phyloP scores from a whole-genome alignment of 1,139 yeast species.

The Pichia sp. region DNA sequence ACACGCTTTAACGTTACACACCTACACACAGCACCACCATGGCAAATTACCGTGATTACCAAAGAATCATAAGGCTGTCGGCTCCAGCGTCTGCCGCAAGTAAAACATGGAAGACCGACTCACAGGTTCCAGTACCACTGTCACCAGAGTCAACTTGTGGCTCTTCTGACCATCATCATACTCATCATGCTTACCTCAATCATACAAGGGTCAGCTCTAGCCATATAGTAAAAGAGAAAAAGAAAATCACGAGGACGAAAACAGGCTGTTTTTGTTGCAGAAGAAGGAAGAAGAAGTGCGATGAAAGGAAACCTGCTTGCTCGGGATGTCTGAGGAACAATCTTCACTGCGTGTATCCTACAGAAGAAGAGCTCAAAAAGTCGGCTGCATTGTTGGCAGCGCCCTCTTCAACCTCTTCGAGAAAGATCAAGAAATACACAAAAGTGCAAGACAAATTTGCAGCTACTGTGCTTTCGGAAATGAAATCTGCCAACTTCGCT shows the following conservation, averaged over 20 bases:
- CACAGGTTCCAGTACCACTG: background rate
- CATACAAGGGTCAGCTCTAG: background rate
- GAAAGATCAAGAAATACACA: constrained; percentile 3
- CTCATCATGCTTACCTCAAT: background rate
- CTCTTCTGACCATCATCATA: background rate
- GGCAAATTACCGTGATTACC: constrained; percentile 33
- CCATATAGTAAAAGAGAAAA: constrained; percentile 19
- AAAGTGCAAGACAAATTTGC: constrained; percentile 10
- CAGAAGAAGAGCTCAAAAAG: constrained; percentile 21
- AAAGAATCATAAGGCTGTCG: constrained; percentile 20
- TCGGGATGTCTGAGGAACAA: constrained; percentile 43
- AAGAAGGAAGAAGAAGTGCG: constrained; percentile 52
- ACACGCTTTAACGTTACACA: too few relatives aligned
- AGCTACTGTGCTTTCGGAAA: constrained; percentile 11
- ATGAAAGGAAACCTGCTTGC: constrained; percentile 47
- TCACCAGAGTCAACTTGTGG: background rate
- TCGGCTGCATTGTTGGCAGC: background rate
- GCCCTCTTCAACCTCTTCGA: background rate
- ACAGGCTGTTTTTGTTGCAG: constrained; percentile 43
- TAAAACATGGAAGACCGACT: background rate
- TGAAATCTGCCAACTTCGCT: constrained; percentile 4
- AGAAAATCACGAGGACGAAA: constrained; percentile 35
- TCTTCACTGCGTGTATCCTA: constrained; percentile 45
- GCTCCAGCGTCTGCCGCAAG: background rate
- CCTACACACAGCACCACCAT: constrained; percentile 9